Evolutionary conservation across 192 early-diverging fungal species (phyloP), one percentile per base, ranked within the genome.

Genomic region (Coemansia sp.): DNA sequence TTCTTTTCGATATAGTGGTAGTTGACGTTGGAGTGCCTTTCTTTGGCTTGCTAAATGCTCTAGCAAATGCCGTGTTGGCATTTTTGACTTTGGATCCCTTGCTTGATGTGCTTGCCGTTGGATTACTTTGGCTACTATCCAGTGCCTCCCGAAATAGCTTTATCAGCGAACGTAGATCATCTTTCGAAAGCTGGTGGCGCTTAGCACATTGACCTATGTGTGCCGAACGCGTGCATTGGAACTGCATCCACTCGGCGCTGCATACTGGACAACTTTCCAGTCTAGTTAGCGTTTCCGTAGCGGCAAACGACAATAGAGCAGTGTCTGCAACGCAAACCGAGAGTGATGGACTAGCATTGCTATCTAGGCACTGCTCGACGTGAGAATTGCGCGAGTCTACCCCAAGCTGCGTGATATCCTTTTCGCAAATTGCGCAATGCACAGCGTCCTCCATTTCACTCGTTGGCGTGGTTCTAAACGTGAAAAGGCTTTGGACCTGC

Each of bases 241-340:
- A 11, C 10, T 19, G 46, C 13, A 62, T 43, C 75, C 75, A 78
- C 3, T 23, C 35, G 13, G 61, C 33, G 33, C 70, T 70, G 60
- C 75, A 78, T n/a, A 78, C 63, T 0, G 75, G 75, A 19, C 75
- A 78, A 56, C 62, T 62, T 5, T 58, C 48, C 20, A 78, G 25
- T 19, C 63, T 50, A 6, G 55, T 62, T 35, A 78, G 55, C 33
- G 52, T 69, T 8, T 54, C 63, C 34, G 63, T 17, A 2, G 46
- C 23, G 4, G 14, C 13, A 13, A 23, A 32, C 19, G 32, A 13
- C 8, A 19, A n/a, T 23, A 36, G 3, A 4, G 41, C 20, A 23
- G 4, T 2, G 20, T 43, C 32, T 62, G 6, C 17, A 2, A 4
- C 50, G 19, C 32, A 9, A n/a, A 36, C 25, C 17, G 25, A 14